phyloP scores from a whole-genome alignment of 768 basidiomycete genomes.

The Naganishia kalamii region DNA sequence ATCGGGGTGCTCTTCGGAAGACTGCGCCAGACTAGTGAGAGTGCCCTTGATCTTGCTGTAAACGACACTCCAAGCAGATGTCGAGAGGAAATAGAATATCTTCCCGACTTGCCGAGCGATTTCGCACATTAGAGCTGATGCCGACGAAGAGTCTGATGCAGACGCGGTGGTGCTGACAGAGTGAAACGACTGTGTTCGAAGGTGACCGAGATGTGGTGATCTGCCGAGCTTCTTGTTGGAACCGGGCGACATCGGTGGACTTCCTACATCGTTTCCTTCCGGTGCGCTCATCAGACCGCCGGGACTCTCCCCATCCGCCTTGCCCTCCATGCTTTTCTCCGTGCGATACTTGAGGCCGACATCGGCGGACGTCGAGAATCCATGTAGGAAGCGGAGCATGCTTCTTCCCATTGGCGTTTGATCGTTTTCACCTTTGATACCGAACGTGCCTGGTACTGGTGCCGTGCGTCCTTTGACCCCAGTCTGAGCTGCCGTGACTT shows the following conservation, averaged over 20 bases:
- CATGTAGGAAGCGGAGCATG: slow-evolving; percentile 5
- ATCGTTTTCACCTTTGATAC: slow-evolving; percentile 22
- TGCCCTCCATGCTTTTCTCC: slow-evolving; percentile 8
- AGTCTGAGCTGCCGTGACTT: slow-evolving; percentile 13
- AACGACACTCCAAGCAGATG: slow-evolving; percentile 78
- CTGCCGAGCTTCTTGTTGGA: neutral
- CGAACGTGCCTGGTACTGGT: slow-evolving; percentile 18
- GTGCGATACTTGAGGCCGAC: slow-evolving; percentile 3
- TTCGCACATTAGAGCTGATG: slow-evolving; percentile 11
- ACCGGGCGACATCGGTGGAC: neutral
- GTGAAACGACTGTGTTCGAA: slow-evolving; percentile 17
- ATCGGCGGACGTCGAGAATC: slow-evolving; percentile 20
- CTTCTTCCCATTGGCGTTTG: slow-evolving; percentile 5
- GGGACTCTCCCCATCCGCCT: slow-evolving; percentile 1
- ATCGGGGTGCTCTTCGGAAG: slow-evolving; percentile 58
- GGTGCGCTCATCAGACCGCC: slow-evolving; percentile 4
- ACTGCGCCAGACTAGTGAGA: slow-evolving; percentile 59
- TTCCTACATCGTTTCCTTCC: slow-evolving; percentile 19
- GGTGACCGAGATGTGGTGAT: neutral
- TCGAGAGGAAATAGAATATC: slow-evolving; percentile 77
- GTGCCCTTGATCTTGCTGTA: slow-evolving; percentile 63
- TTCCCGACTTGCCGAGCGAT: slow-evolving; percentile 49
- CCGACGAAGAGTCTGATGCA: neutral
- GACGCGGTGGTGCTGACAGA: slow-evolving; percentile 19
- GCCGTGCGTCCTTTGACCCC: slow-evolving; percentile 6